Evolutionary conservation across 805 yeast species (phyloP).

Genomic region (Wickerhamiella azyma): DNA sequence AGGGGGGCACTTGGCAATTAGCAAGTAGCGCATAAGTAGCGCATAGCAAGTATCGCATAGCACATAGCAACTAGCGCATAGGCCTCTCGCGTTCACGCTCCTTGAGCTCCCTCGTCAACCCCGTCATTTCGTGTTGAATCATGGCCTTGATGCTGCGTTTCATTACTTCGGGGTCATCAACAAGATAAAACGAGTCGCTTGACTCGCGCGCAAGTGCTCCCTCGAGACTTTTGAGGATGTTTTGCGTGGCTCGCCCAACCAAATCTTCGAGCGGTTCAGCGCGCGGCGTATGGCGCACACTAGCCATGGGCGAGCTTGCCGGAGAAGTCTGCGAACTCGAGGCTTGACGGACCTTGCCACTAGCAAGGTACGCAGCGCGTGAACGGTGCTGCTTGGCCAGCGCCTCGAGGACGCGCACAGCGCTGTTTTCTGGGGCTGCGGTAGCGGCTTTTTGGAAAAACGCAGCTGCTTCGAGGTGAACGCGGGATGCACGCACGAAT

Average conservation of each 20-base stretch:
- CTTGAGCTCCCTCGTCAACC: background rate
- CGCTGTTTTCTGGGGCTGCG: slow-evolving; percentile 21
- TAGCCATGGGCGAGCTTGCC: background rate
- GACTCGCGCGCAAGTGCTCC: slow-evolving; percentile 5
- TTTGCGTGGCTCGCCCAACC: background rate
- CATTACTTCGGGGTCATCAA: background rate
- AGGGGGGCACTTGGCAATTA: too few species aligned
- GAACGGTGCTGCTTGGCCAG: slow-evolving; percentile 22
- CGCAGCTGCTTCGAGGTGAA: slow-evolving; percentile 29
- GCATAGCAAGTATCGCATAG: too few species aligned
- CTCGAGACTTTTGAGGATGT: background rate
- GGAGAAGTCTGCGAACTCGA: background rate
- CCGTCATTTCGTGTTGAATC: slow-evolving; percentile 5
- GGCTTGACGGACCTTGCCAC: slow-evolving; percentile 13
- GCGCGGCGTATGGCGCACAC: background rate
- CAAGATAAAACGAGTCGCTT: slow-evolving; percentile 2
- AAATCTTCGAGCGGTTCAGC: slow-evolving; percentile 2
- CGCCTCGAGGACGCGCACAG: slow-evolving; percentile 23
- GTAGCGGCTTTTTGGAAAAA: slow-evolving; percentile 23
- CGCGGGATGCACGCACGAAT: slow-evolving; percentile 29
- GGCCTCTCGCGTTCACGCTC: slow-evolving; percentile 2
- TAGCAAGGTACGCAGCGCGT: slow-evolving; percentile 24
- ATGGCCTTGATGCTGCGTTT: slow-evolving; percentile 2
- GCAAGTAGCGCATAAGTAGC: too few species aligned
- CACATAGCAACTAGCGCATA: too few species aligned